Base-by-base conservation (phyloP, 2,329 filamentous ascomycete genomes). In the Ophiocordyceps sinensis region DNA sequence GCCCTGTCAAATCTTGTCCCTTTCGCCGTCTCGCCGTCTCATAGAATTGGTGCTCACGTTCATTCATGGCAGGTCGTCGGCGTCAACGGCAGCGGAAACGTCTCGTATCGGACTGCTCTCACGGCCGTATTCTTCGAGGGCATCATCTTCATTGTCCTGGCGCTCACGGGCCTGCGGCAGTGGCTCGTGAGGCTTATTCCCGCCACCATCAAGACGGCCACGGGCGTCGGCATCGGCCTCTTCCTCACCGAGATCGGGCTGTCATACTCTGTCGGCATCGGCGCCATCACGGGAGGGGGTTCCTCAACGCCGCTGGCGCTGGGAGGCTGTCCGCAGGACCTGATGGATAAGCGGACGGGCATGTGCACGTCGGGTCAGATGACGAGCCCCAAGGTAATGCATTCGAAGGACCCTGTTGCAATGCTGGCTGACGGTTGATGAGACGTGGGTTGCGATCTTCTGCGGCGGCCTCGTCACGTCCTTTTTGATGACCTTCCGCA, bases 401-500 rank as follows among this genome's bases (percentile, higher is more conserved):
- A 12, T 9, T 41, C 5, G 15, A 10, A 15, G 5, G n/a, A 5
- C 9, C 14, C 9, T 26, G 6, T 9, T 26, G 23, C 23, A 26
- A 9, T 26, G 23, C 31, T 1, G 23, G 21, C 46, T 51, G 19
- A 52, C 31, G 19, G 2, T 13, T 15, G 32, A 26, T 26, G 44
- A 79, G 75, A 66, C 93, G 70, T 94, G 87, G 87, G 75, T 93
- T 41, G 87, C 84, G 11, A 81, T 94, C 47, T 79, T 86, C 54
- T 77, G 80, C 41, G 85, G 87, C 13, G 85, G 85, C 29, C 68
- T 94, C 37, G 59, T 93, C 31, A 89, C 85, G 0, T 77, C 82
- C 5, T 73, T 89, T 48, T 75, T 94, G 60, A 86, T 86, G 82
- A 73, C 81, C 15, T 87, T 81, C 57, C 75, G 79, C 32, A 68